Base-by-base conservation (phyloP, 169 alveolate species). In the Plasmodium cynomolgi region DNA sequence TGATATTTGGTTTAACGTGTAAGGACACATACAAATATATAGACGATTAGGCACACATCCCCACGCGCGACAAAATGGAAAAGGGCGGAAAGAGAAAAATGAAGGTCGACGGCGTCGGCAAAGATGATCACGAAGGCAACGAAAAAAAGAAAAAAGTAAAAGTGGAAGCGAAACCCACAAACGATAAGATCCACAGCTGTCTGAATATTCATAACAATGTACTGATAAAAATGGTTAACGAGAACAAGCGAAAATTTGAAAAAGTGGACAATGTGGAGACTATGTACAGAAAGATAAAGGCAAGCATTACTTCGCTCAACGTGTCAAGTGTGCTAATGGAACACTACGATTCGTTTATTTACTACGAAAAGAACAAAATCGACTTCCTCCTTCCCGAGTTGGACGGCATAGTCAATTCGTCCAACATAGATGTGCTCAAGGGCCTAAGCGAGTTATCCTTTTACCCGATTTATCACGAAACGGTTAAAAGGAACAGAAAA, bases 311-410 rank as follows among this genome's bases (percentile, higher is more conserved):
- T 37, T 88, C 94, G n/a, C 50, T 88, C 31, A 88, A 88, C 41
- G 73, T 88, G n/a, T 79, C 94, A 88, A 50, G 72, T 88, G 83
- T 88, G n/a, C 39, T 33, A 80, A 88, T 88, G 83, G 94, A 79
- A 6, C 90, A 88, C 83, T 88, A 88, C 33, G 84, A 47, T 79
- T 88, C 94, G 71, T 88, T 88, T 88, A 20, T 79, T 88, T 77
- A 79, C 34, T 88, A 58, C 81, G 94, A 88, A 88, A 88, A 88
- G 81, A 88, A 79, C 47, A 88, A 88, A 88, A 88, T 88, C 54
- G 94, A 88, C 72, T 88, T 88, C 71, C 81, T 88, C 5, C 75
- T 88, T 2, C 94, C 94, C 8, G 94, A 88, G 83, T 80, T 88
- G 74, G 94, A 88, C 50, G 47, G 20, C 3, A 88, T 88, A 23